Conservation (phyloP, 345 rosid species). For the Salix dunnii region DNA sequence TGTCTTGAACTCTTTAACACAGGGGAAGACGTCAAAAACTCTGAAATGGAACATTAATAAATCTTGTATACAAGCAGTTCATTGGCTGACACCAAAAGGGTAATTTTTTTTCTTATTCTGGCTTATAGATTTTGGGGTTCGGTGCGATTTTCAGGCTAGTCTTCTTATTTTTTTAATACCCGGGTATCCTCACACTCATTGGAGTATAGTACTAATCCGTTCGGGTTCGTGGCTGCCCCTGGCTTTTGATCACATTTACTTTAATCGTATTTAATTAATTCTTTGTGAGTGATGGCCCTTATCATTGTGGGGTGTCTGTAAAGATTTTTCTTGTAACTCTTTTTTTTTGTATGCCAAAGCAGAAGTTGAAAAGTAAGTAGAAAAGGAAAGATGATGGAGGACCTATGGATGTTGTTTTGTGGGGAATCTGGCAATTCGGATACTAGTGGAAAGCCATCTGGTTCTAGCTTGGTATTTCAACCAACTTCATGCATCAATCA, state of each 20-base stretch:
- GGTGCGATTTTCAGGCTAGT: not conserved
- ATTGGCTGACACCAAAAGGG: not conserved
- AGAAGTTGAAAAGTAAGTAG: not conserved
- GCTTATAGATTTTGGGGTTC: not conserved
- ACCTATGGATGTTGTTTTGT: constrained; percentile 53
- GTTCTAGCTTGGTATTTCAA: constrained; percentile 22
- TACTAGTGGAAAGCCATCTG: constrained; percentile 14
- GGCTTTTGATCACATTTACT: not conserved
- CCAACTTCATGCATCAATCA: constrained; percentile 52
- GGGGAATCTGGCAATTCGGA: constrained; percentile 41
- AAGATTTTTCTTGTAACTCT: not conserved
- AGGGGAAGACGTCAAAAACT: too few species aligned
- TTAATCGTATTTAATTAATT: not conserved
- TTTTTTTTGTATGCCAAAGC: not conserved
- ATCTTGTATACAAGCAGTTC: not conserved
- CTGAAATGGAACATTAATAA: too few species aligned
- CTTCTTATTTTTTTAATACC: not conserved
- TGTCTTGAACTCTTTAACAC: too few species aligned
- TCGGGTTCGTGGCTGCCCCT: too few species aligned
- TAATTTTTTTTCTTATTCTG: not conserved
- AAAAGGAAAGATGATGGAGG: constrained; percentile 32
- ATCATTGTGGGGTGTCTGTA: not conserved
- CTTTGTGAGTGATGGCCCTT: not conserved
- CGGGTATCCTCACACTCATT: too few species aligned
- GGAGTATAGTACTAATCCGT: too few species aligned